These are phyloP conservation scores for Sphagnum tenellum DNA, from an alignment of 225 moss, liverwort and hornwort genomes.

Conservation along the genomic window DNA sequence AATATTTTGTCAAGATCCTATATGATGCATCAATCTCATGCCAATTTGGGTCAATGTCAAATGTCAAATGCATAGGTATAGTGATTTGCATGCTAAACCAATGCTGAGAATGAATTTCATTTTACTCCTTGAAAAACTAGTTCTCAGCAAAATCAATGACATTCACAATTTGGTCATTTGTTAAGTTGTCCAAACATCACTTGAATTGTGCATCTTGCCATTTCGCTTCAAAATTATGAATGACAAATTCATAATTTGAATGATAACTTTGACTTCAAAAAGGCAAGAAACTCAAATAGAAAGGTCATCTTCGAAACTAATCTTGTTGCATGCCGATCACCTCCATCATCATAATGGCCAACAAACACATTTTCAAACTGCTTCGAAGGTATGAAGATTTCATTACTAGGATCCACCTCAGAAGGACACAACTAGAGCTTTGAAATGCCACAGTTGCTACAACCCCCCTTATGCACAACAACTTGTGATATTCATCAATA, in stretches of 20 bases:
- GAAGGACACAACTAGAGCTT: neutral
- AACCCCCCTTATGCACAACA: neutral
- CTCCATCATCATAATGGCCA: neutral
- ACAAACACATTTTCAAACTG: neutral
- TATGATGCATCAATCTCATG: neutral
- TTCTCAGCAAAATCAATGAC: neutral
- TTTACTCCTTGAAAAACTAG: neutral
- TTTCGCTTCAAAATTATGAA: neutral
- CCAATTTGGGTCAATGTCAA: neutral
- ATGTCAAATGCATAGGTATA: neutral
- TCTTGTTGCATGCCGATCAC: neutral
- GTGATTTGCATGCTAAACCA: neutral
- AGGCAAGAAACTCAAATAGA: neutral
- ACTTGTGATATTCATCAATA: neutral
- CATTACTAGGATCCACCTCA: neutral
- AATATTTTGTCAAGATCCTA: neutral
- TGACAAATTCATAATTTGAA: neutral
- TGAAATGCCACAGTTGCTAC: neutral
- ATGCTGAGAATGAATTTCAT: conserved; percentile 1
- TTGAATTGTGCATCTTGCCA: conserved; percentile 1
- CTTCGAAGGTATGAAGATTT: neutral
- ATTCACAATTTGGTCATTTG: neutral
- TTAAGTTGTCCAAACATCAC: neutral
- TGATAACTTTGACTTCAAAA: too few species aligned
- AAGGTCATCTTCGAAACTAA: neutral